Percentiles rank a stretch among this genome's conserved stretches.
phyloP scores from a whole-genome alignment of 2,329 filamentous ascomycete genomes.

The Fusarium verrucosum region DNA sequence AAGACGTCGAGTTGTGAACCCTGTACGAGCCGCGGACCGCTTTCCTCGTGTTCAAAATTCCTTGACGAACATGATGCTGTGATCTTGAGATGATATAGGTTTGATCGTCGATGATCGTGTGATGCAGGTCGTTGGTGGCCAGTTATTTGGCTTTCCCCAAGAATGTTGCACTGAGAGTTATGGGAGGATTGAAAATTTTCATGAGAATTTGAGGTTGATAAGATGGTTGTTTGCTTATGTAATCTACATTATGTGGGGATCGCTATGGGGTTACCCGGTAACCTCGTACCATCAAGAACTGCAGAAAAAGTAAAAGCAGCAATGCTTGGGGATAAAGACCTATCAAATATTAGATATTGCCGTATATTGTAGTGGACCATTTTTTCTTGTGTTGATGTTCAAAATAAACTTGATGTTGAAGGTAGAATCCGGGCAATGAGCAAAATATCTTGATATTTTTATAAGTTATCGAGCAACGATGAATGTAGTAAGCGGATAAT shows the following conservation, averaged over 20 bases:
- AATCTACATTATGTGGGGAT: slow-evolving; percentile 20
- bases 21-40: background rate
- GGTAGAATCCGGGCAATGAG: too few species aligned
- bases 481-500: background rate
- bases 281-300: background rate
- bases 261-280: background rate
- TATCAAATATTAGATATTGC: background rate
- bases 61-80: background rate
- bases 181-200: slow-evolving; percentile 28
- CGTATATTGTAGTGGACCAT: background rate
- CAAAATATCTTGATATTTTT: too few species aligned
- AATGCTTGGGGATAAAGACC: background rate
- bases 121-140: background rate
- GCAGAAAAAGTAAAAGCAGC: background rate
- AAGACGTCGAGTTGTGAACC: slow-evolving; percentile 3
- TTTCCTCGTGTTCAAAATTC: slow-evolving; percentile 8
- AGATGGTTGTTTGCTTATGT: slow-evolving; percentile 32
- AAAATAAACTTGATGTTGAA: background rate
- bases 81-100: slow-evolving; percentile 5
- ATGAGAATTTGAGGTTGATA: slow-evolving; percentile 15
- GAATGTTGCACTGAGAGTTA: background rate
- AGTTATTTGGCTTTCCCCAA: background rate
- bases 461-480: too few species aligned
- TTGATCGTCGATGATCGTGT: background rate
- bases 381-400: background rate